Evolutionary conservation across 2,329 filamentous ascomycete genomes (phyloP), one percentile per base, ranked within the genome.

Genomic region (Paramyrothecium sp.): DNA sequence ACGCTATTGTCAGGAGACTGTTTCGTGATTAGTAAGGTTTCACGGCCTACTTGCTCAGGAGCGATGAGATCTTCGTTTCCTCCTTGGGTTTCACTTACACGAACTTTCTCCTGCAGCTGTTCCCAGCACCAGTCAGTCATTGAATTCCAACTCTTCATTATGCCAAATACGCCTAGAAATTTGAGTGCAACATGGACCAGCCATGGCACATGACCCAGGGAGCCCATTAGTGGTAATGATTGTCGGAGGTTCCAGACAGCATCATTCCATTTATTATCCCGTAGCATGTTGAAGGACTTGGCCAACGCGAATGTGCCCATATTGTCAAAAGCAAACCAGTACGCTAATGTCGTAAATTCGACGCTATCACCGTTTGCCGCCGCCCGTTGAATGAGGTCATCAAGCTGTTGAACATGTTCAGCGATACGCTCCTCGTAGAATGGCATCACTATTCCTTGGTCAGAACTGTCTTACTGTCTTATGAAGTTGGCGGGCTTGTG

Each of bases 301-400:
- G 70, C 67, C 53, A 76, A 71, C 3, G 68, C 62, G 16, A 76
- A 61, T 26, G 74, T 70, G 3, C 72, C 71, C 66, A 77, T 75
- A 41, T 72, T 63, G 34, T 74, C 67, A 69, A 61, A 70, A 2
- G 59, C 61, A 19, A 72, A 67, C 68, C 67, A 71, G 54, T 64
- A 67, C 21, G 69, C 60, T 1, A 63, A 55, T 33, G 65, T 56
- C 13, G 62, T 59, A 20, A 66, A 53, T 33, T 65, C 58, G 0
- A 60, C 61, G 12, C 58, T 20, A 20, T 55, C 44, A 22, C 56
- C 50, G 7, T 44, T 46, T 51, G 60, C 57, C 49, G 56, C 56
- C 53, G 65, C 56, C 22, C 51, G 55, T 47, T 63, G 57, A 48
- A 67, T 61, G 26, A 51, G 53, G 20, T 56, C 23, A 19, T 65